Conservation (phyloP, 805 yeast species). For the Suhomyces canberraensis region DNA sequence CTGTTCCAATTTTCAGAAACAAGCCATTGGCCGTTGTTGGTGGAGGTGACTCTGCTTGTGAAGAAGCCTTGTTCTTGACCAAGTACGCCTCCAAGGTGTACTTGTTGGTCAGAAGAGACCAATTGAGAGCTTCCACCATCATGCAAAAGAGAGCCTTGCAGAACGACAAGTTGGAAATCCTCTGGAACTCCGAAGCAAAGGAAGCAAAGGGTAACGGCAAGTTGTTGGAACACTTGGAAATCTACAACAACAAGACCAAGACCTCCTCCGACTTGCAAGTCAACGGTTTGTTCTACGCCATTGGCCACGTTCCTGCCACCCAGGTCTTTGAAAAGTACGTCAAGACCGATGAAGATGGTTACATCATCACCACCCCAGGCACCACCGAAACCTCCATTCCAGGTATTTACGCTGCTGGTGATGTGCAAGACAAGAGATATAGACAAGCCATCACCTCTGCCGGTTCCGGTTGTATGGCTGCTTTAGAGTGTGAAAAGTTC, state of each 20-base stretch:
- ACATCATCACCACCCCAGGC: slow-evolving; percentile 87
- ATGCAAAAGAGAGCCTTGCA: slow-evolving; percentile 91
- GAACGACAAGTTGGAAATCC: slow-evolving; percentile 85
- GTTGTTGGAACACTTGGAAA: slow-evolving; percentile 59
- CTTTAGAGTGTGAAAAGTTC: slow-evolving; percentile 87
- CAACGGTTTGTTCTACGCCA: slow-evolving; percentile 94
- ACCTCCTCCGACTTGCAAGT: slow-evolving; percentile 68
- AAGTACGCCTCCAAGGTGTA: slow-evolving; percentile 96
- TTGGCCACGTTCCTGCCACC: slow-evolving; percentile 97
- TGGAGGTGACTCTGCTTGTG: slow-evolving; percentile 99
- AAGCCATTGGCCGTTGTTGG: slow-evolving; percentile 97
- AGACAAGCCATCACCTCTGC: slow-evolving; percentile 99
- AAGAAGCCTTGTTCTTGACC: slow-evolving; percentile 95
- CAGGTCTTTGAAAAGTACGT: slow-evolving; percentile 71
- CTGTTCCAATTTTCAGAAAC: slow-evolving; percentile 97
- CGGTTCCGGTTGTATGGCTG: slow-evolving; percentile 99
- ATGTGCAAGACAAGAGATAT: slow-evolving; percentile 93
- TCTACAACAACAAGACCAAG: slow-evolving; percentile 70
- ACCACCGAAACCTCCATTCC: slow-evolving; percentile 77
- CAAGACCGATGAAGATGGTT: slow-evolving; percentile 84
- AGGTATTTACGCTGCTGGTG: slow-evolving; percentile 98
- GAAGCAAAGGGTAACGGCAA: slow-evolving; percentile 96
- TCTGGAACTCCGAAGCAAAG: slow-evolving; percentile 78
- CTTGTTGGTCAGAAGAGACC: slow-evolving; percentile 90
- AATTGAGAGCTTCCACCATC: slow-evolving; percentile 89